Evolutionary conservation across 1,284 basidiomycete species (phyloP).

Genomic region (Malassezia obtusa): DNA sequence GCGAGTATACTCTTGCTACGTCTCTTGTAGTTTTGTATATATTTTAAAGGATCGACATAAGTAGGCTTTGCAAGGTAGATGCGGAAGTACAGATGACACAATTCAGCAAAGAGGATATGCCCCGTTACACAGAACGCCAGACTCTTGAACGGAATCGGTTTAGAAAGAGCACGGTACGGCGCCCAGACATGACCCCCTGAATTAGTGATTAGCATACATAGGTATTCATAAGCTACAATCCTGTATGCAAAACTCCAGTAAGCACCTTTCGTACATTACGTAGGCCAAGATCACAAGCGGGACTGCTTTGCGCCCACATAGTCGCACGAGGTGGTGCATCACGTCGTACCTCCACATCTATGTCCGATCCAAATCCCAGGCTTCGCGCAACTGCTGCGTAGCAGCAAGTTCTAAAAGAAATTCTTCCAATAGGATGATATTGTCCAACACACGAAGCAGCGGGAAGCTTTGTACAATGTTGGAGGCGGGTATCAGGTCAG

Average conservation of each 20-base stretch:
- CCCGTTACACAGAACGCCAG: not conserved
- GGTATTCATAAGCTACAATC: not conserved
- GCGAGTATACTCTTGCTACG: not conserved
- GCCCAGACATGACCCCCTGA: not conserved
- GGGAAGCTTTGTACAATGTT: not conserved
- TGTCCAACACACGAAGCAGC: slow-evolving; percentile 60
- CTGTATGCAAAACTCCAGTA: not conserved
- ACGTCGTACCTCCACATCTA: not conserved
- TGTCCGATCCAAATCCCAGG: not conserved
- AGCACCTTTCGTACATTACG: not conserved
- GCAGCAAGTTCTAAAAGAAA: slow-evolving; percentile 85
- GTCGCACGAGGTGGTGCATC: not conserved
- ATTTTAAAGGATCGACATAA: not conserved
- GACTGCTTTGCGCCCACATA: not conserved
- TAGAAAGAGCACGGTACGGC: not conserved
- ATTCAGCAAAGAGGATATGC: not conserved
- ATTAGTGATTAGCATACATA: not conserved
- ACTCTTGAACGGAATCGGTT: no score
- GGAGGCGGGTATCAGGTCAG: not conserved
- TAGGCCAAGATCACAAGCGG: not conserved
- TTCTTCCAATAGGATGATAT: slow-evolving; percentile 89
- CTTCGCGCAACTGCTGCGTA: slow-evolving; percentile 61
- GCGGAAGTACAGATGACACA: not conserved
- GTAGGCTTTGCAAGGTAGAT: not conserved
- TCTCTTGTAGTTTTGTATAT: not conserved